Percentiles rank a stretch among this genome's conserved stretches.
These are phyloP conservation scores for Ilex asprella DNA, from an alignment of 257 asterid genomes.

Conservation along the genomic window DNA sequence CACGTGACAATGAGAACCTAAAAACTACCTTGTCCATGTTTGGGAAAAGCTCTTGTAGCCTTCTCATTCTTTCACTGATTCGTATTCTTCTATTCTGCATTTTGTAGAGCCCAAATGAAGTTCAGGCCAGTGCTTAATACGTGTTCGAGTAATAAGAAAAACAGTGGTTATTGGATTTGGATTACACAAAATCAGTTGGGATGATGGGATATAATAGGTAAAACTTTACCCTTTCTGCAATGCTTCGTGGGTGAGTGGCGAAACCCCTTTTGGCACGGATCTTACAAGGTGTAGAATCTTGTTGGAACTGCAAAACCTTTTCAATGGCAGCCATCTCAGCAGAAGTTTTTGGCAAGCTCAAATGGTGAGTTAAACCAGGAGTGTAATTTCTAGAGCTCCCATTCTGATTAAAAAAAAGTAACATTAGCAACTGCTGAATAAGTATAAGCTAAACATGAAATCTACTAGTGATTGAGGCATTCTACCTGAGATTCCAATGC, in stretches of 20 bases:
- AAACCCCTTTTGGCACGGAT: constrained; percentile 82
- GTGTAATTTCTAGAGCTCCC: constrained; percentile 35
- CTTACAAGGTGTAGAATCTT: constrained; percentile 63
- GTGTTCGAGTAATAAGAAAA: not conserved
- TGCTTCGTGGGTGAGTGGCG: constrained; percentile 93
- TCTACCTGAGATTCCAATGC: constrained; percentile 47
- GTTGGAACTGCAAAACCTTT: constrained; percentile 61
- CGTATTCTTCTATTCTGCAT: constrained; percentile 61
- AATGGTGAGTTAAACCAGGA: constrained; percentile 52
- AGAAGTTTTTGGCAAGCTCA: constrained; percentile 74
- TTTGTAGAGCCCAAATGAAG: not conserved
- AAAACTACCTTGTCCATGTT: constrained; percentile 72
- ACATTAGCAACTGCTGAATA: not conserved
- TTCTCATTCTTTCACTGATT: constrained; percentile 83
- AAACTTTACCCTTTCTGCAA: constrained; percentile 77
- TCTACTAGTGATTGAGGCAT: not conserved
- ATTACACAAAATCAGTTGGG: no score
- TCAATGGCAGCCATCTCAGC: constrained; percentile 48
- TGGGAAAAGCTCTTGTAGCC: constrained; percentile 83
- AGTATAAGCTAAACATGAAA: not conserved
- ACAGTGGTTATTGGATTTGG: not conserved
- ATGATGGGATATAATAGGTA: not conserved
- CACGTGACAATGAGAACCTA: not conserved
- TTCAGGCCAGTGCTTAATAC: not conserved
- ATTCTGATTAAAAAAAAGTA: constrained; percentile 26